A percentile compares a stretch with the other conserved stretches of the same genome.
Conservation (phyloP, 768 basidiomycete genomes). For the Pulveroboletus ravenelii region DNA sequence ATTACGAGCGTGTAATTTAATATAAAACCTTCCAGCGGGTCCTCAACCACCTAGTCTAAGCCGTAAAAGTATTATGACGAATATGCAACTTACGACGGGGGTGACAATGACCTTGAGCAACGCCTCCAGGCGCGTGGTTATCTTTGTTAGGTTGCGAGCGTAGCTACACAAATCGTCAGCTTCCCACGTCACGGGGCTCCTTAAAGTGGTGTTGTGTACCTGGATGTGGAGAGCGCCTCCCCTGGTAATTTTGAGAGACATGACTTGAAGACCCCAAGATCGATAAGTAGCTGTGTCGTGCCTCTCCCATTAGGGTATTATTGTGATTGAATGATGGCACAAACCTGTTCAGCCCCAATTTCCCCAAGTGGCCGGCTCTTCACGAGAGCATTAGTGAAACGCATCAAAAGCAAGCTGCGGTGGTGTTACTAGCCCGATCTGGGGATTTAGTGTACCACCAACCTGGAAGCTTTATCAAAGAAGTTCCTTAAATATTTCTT, state of each 20-base stretch:
- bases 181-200: background rate
- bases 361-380: constrained; percentile 88
- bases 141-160: constrained; percentile 75
- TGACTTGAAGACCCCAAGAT: constrained; percentile 82
- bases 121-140: constrained; percentile 78
- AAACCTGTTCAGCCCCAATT: constrained; percentile 91
- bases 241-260: constrained; percentile 83
- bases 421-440: background rate
- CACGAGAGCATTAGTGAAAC: constrained; percentile 87
- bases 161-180: constrained; percentile 49
- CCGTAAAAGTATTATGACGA: background rate
- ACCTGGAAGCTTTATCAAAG: constrained; percentile 93
- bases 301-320: constrained; percentile 5
- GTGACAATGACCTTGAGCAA: constrained; percentile 94
- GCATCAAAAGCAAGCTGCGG: constrained; percentile 71
- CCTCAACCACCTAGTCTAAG: constrained; percentile 39
- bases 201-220: constrained; percentile 35
- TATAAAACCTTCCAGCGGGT: constrained; percentile 91
- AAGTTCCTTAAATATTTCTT: constrained; percentile 94
- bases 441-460: constrained; percentile 12
- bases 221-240: constrained; percentile 51
- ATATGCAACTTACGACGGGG: constrained; percentile 60
- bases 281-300: constrained; percentile 68
- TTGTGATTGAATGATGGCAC: constrained; percentile 1
- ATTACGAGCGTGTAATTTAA: constrained; percentile 93